Percentiles rank a stretch among this genome's conserved stretches.
Conservation (phyloP, 768 basidiomycete genomes). For the Pleurotus citrinopileatus region DNA sequence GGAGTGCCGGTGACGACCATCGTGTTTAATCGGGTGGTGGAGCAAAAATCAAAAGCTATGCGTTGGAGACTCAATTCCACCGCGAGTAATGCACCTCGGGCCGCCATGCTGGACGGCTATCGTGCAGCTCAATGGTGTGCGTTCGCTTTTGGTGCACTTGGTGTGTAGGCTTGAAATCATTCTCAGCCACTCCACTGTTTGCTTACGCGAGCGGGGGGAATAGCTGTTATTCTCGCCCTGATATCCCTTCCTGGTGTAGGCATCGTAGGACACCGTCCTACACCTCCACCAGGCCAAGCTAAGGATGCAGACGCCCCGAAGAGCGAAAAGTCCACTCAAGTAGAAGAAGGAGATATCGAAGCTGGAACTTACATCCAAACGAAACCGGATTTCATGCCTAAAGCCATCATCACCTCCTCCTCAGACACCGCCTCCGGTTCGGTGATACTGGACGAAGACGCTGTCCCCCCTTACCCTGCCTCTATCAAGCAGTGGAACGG, state of each 20-base stretch:
- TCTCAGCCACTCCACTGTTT: neutral
- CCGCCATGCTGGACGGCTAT: slow-evolving; percentile 46
- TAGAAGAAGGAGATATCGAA: neutral
- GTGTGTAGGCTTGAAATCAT: slow-evolving; percentile 35
- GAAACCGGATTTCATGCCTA: too few relatives aligned
- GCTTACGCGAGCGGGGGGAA: neutral
- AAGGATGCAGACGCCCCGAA: neutral
- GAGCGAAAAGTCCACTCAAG: neutral
- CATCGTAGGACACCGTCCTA: neutral
- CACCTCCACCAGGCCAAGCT: neutral
- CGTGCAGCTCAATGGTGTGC: slow-evolving; percentile 50
- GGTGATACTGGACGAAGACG: too few relatives aligned
- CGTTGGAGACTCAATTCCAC: slow-evolving; percentile 28
- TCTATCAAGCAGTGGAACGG: too few relatives aligned
- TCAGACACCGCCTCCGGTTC: too few relatives aligned
- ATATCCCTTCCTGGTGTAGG: slow-evolving; percentile 8
- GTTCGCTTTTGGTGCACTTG: slow-evolving; percentile 46
- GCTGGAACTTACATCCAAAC: too few relatives aligned
- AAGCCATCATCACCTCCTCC: too few relatives aligned
- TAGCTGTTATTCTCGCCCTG: slow-evolving; percentile 13
- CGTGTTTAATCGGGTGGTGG: slow-evolving; percentile 46
- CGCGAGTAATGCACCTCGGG: slow-evolving; percentile 24
- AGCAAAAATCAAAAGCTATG: slow-evolving; percentile 20
- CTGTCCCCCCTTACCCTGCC: too few relatives aligned
- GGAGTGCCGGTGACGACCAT: slow-evolving; percentile 59